Base-by-base conservation (phyloP, 2,329 filamentous ascomycete genomes). In the Aschersonia sp. region DNA sequence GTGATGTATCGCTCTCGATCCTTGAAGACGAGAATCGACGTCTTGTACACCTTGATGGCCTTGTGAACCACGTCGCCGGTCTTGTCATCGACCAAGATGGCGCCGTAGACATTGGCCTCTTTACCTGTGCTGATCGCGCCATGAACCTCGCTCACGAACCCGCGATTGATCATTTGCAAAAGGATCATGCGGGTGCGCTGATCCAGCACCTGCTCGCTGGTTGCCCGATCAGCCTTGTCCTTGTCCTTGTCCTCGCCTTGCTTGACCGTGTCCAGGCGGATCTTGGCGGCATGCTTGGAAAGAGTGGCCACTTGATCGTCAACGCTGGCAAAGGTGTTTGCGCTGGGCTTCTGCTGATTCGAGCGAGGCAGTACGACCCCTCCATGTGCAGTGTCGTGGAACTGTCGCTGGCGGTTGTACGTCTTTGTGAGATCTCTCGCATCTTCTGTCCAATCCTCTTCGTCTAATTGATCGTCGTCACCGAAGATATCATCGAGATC, bases 21-120 rank as follows among this genome's bases (percentile, higher is more conserved):
- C 69, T 97, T 97, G 79, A 98, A 98, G 30, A 94, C 88, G 33
- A 98, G 71, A 54, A 98, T 98, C 47, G 86, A 85, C 6, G 92
- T 98, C 75, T 98, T 98, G 78, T 98, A 98, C 46, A 98, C 87
- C 69, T 98, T 98, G 72, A 97, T 88, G 10, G 92, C 92, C 45
- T 87, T 79, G 58, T 95, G 87, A 1, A 81, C 67, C 1, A 77
- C 68, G 22, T 73, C 67, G 40, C 71, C 70, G 6, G 75, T 63
- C 29, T 62, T 66, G 8, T 76, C 73, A 6, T 79, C 70, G 45
- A 78, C 70, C 4, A 80, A 76, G 9, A 94, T 75, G 14, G 90
- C 88, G 53, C 94, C 87, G 67, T 98, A 98, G 30, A 98, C 92
- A 63, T 98, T 98, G 51, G 92, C 92, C 66, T 98, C 92, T 64